Percentiles rank a stretch among this genome's conserved stretches.
Conservation (phyloP, 352 stramenopile species). For the Pythium myriotylum region DNA sequence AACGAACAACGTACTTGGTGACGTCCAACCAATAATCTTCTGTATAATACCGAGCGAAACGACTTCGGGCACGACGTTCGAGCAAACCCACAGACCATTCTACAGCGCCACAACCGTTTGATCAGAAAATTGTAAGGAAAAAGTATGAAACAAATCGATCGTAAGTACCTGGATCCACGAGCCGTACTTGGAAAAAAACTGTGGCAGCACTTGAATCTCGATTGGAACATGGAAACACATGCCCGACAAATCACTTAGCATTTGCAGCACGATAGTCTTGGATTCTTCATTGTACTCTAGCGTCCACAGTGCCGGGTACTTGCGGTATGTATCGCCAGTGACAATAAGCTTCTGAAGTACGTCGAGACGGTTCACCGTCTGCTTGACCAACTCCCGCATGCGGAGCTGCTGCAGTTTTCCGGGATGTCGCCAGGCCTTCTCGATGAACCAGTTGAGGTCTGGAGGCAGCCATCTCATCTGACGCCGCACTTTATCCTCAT, state of each 20-base stretch:
- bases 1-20: slow-evolving; percentile 2
- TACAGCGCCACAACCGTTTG: slow-evolving; percentile 6
- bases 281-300: slow-evolving; percentile 20
- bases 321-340: slow-evolving; percentile 6
- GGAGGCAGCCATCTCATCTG: slow-evolving; percentile 26
- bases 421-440: slow-evolving; percentile 24
- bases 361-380: slow-evolving; percentile 11
- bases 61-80: slow-evolving; percentile 21
- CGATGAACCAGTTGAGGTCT: slow-evolving; percentile 28
- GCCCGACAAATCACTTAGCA: slow-evolving; percentile 33
- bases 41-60: slow-evolving; percentile 25
- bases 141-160: neutral
- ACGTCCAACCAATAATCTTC: slow-evolving; percentile 18
- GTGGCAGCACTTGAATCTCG: slow-evolving; percentile 14
- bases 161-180: slow-evolving; percentile 22
- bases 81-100: slow-evolving; percentile 22
- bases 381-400: slow-evolving; percentile 20
- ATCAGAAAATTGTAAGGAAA: neutral
- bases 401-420: slow-evolving; percentile 20
- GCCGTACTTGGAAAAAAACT: slow-evolving; percentile 23
- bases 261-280: slow-evolving; percentile 14
- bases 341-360: slow-evolving; percentile 24
- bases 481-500: slow-evolving; percentile 8
- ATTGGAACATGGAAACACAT: slow-evolving; percentile 31
- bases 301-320: slow-evolving; percentile 32